phyloP scores from a whole-genome alignment of 1,284 basidiomycete species.

The Phellopilus nigrolimitatus region DNA sequence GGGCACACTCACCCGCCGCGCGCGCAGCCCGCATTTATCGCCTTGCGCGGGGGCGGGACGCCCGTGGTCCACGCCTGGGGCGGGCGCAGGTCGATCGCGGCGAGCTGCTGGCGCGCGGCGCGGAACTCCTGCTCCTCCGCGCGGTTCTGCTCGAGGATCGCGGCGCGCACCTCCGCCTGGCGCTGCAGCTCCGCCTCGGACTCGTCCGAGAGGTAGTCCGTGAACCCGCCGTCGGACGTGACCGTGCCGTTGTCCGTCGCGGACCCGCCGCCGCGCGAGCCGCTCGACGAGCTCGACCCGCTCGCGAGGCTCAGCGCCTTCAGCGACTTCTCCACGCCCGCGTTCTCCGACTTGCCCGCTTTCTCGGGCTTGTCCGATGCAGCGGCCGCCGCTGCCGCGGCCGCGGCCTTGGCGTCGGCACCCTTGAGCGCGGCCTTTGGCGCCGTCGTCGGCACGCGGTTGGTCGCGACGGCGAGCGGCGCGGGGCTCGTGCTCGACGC shows the following conservation, averaged over 20 bases:
- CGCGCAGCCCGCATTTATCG: slow-evolving; percentile 53
- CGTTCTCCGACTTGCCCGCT: slow-evolving; percentile 9
- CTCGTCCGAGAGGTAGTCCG: slow-evolving; percentile 79
- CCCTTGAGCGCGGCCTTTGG: slow-evolving; percentile 3
- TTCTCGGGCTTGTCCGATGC: neutral
- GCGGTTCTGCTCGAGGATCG: slow-evolving; percentile 68
- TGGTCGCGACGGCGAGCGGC: slow-evolving; percentile 15
- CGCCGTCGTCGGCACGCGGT: slow-evolving; percentile 8
- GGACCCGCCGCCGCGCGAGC: slow-evolving; percentile 39
- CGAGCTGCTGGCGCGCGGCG: slow-evolving; percentile 69
- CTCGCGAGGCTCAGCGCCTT: slow-evolving; percentile 8
- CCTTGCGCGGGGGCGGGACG: slow-evolving; percentile 23
- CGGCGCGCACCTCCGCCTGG: slow-evolving; percentile 72
- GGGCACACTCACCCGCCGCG: slow-evolving; percentile 46
- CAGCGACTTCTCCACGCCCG: slow-evolving; percentile 13
- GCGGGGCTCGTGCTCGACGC: neutral
- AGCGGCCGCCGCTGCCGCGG: no score
- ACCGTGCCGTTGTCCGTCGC: slow-evolving; percentile 53
- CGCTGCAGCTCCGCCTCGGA: slow-evolving; percentile 77
- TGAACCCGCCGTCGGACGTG: slow-evolving; percentile 77
- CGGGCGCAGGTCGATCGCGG: slow-evolving; percentile 63
- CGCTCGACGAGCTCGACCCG: slow-evolving; percentile 26
- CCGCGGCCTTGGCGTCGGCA: no score
- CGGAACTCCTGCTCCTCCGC: slow-evolving; percentile 76
- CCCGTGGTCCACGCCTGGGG: slow-evolving; percentile 61